Evolutionary conservation across 2,329 filamentous ascomycete species (phyloP).

Genomic region (Aspergillus fischeri): DNA sequence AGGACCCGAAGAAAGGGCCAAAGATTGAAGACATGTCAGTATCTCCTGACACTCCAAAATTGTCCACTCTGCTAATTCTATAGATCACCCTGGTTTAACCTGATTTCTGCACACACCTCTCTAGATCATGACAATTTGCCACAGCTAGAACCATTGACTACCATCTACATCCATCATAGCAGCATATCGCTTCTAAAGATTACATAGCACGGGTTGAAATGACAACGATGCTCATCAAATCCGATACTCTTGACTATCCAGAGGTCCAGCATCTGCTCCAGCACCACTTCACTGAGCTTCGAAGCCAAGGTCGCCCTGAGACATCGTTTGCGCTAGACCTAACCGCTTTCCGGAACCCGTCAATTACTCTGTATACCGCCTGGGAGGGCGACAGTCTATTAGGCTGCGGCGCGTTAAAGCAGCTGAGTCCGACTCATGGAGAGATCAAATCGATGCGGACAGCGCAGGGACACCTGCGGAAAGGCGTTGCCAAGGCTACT

Average conservation of each 20-base stretch:
- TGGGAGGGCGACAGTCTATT: background rate
- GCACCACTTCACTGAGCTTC: background rate
- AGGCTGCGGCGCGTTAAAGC: background rate
- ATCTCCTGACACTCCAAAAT: background rate
- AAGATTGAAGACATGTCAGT: background rate
- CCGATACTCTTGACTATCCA: background rate
- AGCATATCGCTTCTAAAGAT: too few relatives aligned
- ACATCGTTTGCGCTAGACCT: background rate
- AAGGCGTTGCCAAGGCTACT: background rate
- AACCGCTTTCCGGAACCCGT: background rate
- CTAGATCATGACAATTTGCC: too few relatives aligned
- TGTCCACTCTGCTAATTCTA: background rate
- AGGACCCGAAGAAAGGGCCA: background rate
- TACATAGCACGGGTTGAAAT: background rate
- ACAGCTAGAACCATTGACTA: too few relatives aligned
- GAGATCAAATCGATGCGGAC: background rate
- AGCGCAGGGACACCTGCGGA: background rate
- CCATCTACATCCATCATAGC: too few relatives aligned
- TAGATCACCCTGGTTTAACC: too few relatives aligned
- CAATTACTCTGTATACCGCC: background rate
- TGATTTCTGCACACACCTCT: too few relatives aligned
- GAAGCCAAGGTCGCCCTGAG: background rate
- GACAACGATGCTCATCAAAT: background rate
- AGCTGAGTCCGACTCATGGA: background rate
- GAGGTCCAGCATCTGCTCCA: background rate